Evolutionary conservation across 2,329 filamentous ascomycete species (phyloP), one percentile per base, ranked within the genome.

Genomic region (Xylariaceae sp.): DNA sequence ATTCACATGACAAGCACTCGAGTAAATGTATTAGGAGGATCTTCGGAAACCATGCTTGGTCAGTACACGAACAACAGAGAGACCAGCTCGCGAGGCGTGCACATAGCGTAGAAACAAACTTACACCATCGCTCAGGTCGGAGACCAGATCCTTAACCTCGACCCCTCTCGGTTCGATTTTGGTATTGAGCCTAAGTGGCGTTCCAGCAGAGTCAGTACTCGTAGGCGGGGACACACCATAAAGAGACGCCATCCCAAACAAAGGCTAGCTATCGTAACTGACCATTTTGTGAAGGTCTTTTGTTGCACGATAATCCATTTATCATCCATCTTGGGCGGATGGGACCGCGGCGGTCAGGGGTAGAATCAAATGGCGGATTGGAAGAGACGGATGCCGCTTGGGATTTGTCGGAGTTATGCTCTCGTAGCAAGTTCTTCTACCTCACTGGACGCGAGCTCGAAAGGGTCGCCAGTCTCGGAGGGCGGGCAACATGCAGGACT

Each of bases 251-350:
- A 41, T 49, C 47, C 52, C 43, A 24, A 24, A 24, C 16, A 8
- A 41, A 29, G 31, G 31, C 9, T 39, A 7, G 13, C 16, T 26
- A 23, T 21, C 16, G 44, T n/a, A n/a, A 59, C 67, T 55, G 58
- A 86, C 84, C 92, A 98, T 86, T 97, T 98, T 43, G 89, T 95
- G 66, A 98, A 98, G 18, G 92, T 98, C 76, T 97, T 98, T 66
- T 97, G 85, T 71, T 97, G 90, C 66, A 95, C 88, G 59, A 73
- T 80, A 55, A 83, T 74, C 79, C 79, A 83, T 62, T 73, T 70
- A 62, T 81, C 75, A 65, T 82, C 77, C 78, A 82, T 83, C 62
- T 69, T 81, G 56, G 65, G 65, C 48, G 71, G 61, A 48, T 62
- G 67, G 38, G 46, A 49, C 50, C 48, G 48, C 11, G 50, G 52